These are phyloP conservation scores for Diaporthe caulivora DNA, from an alignment of 2,329 filamentous ascomycete genomes.

Conservation along the genomic window DNA sequence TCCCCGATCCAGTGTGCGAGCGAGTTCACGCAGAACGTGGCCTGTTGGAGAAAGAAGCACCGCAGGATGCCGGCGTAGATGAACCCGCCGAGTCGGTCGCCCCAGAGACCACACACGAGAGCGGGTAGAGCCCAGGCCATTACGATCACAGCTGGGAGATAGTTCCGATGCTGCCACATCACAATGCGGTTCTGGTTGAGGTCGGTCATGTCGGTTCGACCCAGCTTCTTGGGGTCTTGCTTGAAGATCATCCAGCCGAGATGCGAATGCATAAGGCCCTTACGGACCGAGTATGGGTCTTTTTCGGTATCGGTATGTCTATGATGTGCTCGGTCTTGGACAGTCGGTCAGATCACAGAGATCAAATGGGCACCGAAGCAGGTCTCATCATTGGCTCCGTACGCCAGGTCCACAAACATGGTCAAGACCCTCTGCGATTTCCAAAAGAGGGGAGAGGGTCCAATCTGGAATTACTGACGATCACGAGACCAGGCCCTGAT, in stretches of 20 bases:
- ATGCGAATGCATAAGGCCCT: constrained; percentile 86
- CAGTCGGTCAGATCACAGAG: constrained; percentile 35
- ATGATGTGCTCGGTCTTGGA: constrained; percentile 84
- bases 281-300: constrained; percentile 91
- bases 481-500: constrained; percentile 91
- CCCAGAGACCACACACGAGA: constrained; percentile 83
- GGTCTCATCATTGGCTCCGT: constrained; percentile 55
- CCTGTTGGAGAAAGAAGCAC: constrained; percentile 91
- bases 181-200: constrained; percentile 88
- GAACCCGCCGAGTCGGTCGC: constrained; percentile 84
- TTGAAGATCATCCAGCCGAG: constrained; percentile 94
- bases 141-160: constrained; percentile 81
- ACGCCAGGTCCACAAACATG: too few species aligned
- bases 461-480: constrained; percentile 7
- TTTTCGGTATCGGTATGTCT: constrained; percentile 93
- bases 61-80: constrained; percentile 88
- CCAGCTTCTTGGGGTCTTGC: constrained; percentile 90
- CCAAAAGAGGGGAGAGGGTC: too few species aligned
- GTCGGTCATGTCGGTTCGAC: constrained; percentile 89
- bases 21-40: constrained; percentile 95
- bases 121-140: constrained; percentile 84
- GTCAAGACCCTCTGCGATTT: too few species aligned
- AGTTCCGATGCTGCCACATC: constrained; percentile 89
- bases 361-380: constrained; percentile 72
- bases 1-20: constrained; percentile 92